phyloP scores from a whole-genome alignment of 2,329 filamentous ascomycete genomes.

The Cadophora malorum region DNA sequence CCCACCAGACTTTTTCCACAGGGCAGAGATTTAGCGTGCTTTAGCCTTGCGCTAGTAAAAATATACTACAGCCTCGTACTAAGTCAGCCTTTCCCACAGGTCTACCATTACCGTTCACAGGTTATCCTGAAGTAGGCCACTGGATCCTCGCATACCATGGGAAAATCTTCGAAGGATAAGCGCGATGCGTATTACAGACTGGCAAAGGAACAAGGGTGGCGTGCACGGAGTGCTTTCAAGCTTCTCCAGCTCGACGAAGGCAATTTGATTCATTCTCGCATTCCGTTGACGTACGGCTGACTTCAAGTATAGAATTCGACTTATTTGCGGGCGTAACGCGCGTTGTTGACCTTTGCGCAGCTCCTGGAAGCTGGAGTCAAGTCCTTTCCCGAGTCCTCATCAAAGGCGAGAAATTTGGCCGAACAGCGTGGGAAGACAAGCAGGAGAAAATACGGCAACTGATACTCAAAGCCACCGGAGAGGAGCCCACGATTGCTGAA shows the following conservation, averaged over 20 bases:
- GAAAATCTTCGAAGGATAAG: conserved; percentile 98
- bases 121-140: background rate
- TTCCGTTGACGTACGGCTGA: background rate
- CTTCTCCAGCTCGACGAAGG: conserved; percentile 91
- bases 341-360: conserved; percentile 95
- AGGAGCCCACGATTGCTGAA: conserved; percentile 30
- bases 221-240: conserved; percentile 95
- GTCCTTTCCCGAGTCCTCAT: conserved; percentile 93
- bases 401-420: conserved; percentile 89
- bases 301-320: conserved; percentile 74
- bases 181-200: conserved; percentile 97
- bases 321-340: conserved; percentile 88
- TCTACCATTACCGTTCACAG: background rate
- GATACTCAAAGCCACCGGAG: conserved; percentile 54
- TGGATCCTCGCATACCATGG: conserved; percentile 61
- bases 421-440: conserved; percentile 85
- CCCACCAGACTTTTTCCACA: conserved; percentile 25
- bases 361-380: conserved; percentile 96
- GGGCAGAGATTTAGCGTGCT: conserved; percentile 22
- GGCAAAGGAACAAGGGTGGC: conserved; percentile 98
- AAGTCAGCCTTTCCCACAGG: background rate
- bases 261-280: conserved; percentile 40
- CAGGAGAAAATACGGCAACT: conserved; percentile 70
- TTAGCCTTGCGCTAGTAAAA: conserved; percentile 35
- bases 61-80: conserved; percentile 37